Evolutionary conservation across 805 yeast genomes (phyloP).

Genomic region (Lipomyces spencermartinsiae): DNA sequence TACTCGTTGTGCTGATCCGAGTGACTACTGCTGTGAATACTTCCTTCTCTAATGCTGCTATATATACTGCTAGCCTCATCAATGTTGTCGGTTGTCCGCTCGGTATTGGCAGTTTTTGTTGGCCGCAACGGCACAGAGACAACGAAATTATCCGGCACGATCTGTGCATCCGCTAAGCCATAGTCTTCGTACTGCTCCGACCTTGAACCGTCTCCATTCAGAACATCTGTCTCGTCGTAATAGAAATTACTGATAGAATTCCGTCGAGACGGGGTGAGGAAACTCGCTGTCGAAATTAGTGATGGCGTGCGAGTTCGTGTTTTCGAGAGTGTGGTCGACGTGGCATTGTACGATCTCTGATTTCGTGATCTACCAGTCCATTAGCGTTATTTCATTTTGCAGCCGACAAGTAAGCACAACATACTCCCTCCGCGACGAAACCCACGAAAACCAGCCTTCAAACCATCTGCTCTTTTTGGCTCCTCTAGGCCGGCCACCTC

Average conservation of each 20-base stretch:
- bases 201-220: background rate
- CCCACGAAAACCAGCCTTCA: conserved; percentile 1
- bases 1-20: background rate
- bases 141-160: conserved; percentile 32
- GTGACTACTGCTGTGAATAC: background rate
- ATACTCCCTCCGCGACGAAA: background rate
- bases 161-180: conserved; percentile 32
- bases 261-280: conserved; percentile 16
- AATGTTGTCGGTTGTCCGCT: background rate
- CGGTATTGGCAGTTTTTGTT: conserved; percentile 1
- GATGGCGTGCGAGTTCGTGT: conserved; percentile 16
- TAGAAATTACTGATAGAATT: background rate
- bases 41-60: background rate
- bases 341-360: background rate
- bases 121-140: conserved; percentile 31
- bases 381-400: background rate
- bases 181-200: conserved; percentile 22
- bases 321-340: background rate
- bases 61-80: background rate
- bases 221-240: background rate
- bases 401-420: background rate
- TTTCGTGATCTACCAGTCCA: background rate
- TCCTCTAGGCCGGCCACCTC: conserved; percentile 7
- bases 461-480: background rate
- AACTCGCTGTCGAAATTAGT: conserved; percentile 15